phyloP scores from a whole-genome alignment of 192 early-diverging fungal genomes.

The Backusella sp. region DNA sequence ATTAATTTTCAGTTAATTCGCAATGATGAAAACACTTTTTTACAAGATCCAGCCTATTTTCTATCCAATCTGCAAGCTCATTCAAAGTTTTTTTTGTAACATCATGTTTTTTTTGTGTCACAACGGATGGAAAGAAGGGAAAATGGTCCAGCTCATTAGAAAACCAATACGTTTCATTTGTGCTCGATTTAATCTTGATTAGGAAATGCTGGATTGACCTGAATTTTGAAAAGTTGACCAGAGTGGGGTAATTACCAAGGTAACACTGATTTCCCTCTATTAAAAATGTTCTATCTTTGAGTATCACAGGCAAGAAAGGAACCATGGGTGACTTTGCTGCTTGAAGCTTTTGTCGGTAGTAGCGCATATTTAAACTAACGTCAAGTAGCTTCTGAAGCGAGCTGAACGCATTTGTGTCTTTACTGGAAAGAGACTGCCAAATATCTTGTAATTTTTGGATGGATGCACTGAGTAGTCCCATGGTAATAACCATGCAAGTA shows the following conservation, averaged over 20 bases:
- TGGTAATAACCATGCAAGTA: constrained; percentile 62
- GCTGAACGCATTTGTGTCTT: constrained; percentile 43
- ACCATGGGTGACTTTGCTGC: constrained; percentile 44
- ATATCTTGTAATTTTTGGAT: constrained; percentile 51
- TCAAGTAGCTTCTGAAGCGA: constrained; percentile 62
- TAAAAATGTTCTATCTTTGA: constrained; percentile 75
- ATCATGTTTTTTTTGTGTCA: neutral
- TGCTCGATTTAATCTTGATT: constrained; percentile 33
- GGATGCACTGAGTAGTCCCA: constrained; percentile 54
- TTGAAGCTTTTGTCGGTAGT: constrained; percentile 55
- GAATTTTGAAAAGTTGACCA: constrained; percentile 57
- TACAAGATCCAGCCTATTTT: neutral
- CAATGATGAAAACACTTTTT: neutral
- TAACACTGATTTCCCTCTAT: constrained; percentile 65
- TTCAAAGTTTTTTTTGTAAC: neutral
- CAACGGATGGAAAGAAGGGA: constrained; percentile 20
- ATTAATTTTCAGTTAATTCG: constrained; percentile 1
- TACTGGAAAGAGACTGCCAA: constrained; percentile 42
- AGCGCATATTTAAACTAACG: constrained; percentile 61
- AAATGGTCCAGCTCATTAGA: constrained; percentile 33
- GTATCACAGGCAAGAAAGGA: constrained; percentile 65
- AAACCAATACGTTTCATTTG: constrained; percentile 43
- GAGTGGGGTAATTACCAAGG: neutral
- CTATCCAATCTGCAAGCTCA: constrained; percentile 4
- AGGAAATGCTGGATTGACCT: constrained; percentile 41